phyloP scores from a whole-genome alignment of 495 filamentous ascomycete genomes.

The Penicillium maclennaniae region DNA sequence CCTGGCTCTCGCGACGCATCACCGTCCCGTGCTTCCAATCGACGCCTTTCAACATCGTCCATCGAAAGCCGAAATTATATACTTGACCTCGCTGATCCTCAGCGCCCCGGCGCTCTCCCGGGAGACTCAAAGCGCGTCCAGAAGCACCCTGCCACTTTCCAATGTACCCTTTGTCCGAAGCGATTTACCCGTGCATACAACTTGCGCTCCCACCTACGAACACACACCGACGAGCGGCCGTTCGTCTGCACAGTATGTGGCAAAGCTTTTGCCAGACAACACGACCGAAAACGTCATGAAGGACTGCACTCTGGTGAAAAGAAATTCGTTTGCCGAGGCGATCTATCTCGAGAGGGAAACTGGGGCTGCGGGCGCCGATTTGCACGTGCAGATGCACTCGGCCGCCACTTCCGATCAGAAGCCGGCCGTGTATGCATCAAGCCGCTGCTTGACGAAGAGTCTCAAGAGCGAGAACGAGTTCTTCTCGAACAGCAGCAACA shows the following conservation, averaged over 20 bases:
- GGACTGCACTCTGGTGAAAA: conserved; percentile 89
- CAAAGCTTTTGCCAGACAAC: conserved; percentile 93
- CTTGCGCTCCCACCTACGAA: conserved; percentile 83
- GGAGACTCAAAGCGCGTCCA: conserved; percentile 72
- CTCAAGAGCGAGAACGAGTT: conserved; percentile 64
- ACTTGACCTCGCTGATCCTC: conserved; percentile 83
- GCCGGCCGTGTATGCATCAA: conserved; percentile 96
- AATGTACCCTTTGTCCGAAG: conserved; percentile 81
- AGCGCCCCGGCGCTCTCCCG: conserved; percentile 65
- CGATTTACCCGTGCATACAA: conserved; percentile 88
- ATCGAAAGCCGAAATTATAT: conserved; percentile 87
- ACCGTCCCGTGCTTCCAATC: conserved; percentile 51
- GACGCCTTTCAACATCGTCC: conserved; percentile 84
- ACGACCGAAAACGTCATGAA: conserved; percentile 89
- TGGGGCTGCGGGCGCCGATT: conserved; percentile 96
- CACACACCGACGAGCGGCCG: conserved; percentile 87
- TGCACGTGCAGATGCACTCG: conserved; percentile 90
- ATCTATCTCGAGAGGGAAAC: conserved; percentile 70
- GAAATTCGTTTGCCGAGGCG: conserved; percentile 94
- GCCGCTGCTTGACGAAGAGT: conserved; percentile 86
- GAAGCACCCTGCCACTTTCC: conserved; percentile 92
- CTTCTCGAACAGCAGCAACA: conserved; percentile 62
- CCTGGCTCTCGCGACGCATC: conserved; percentile 55
- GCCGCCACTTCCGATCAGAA: conserved; percentile 95
- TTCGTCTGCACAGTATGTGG: conserved; percentile 96